Conservation (phyloP, 345 rosid genomes). For the Eucalyptus pauciflora region DNA sequence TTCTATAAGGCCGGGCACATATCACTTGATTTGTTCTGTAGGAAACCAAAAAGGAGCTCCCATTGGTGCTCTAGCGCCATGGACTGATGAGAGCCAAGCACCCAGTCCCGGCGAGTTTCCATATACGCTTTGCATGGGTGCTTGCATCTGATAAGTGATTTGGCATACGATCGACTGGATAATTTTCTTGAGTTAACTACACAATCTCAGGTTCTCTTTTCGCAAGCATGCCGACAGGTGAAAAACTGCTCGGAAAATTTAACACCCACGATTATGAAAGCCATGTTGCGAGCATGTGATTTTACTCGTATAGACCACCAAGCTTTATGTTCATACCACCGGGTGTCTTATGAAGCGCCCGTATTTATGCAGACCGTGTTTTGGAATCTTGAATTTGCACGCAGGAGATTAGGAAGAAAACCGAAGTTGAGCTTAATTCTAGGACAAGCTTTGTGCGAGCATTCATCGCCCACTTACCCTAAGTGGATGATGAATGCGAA, state of each 20-base stretch:
- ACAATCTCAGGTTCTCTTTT: not conserved
- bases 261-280: not conserved
- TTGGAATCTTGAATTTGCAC: not conserved
- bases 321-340: not conserved
- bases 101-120: not conserved
- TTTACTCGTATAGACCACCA: fast-evolving
- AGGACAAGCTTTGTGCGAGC: not conserved
- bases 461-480: not conserved
- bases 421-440: not conserved
- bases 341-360: not conserved
- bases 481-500: not conserved
- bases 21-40: not conserved
- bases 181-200: not conserved
- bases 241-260: not conserved
- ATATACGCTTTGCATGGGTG: not conserved
- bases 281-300: not conserved
- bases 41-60: not conserved
- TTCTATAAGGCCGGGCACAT: not conserved
- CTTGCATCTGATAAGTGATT: not conserved
- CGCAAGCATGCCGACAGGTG: fast-evolving
- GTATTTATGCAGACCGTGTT: not conserved
- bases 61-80: not conserved
- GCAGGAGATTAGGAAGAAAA: not conserved
- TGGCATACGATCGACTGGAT: not conserved
- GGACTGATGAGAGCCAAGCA: not conserved